Base-by-base conservation (phyloP, 352 stramenopile species). In the Pythium sp. region DNA sequence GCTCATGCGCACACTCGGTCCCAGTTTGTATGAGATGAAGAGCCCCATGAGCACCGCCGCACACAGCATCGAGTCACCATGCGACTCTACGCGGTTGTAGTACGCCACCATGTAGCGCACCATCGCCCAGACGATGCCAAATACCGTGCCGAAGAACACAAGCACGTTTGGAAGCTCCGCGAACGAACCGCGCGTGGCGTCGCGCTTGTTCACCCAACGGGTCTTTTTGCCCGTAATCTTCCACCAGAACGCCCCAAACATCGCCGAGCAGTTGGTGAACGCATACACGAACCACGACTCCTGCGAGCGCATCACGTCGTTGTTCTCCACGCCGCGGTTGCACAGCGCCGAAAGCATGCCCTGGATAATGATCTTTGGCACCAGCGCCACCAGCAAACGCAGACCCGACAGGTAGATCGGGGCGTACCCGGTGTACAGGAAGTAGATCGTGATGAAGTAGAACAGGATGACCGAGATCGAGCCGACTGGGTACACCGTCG, bases 391-490 rank as follows among this genome's bases (percentile, higher is more conserved):
- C 11, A 90, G 74, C 62, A 94, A 75, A 51, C 87, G 87, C 62
- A 90, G 78, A 24, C 85, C 85, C 36, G 83, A 84, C 36, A 92
- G 76, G 78, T 82, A 95, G 68, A 95, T 93, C 14, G 87, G 87
- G 15, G 87, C 85, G 69, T 93, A 91, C 30, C 87, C 87, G 22
- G 83, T 92, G 82, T 90, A 94, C 63, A 94, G 68, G 72, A 94
- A 94, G 82, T 93, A 95, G 26, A 92, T 70, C 58, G 87, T 89
- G 64, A 93, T 82, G 81, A 93, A 95, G 82, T 92, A 95, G 72
- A 95, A 75, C 56, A 93, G 68, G 36, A 95, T 86, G 12, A 87
- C 81, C 34, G 84, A 72, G 59, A 95, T 81, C 60, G 87, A 92
- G 64, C 84, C 81, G 57, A 95, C 73, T 34, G 87, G 87, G 72